Percentiles rank a stretch among this genome's conserved stretches.
These are phyloP conservation scores for Sodiomyces alkalinus DNA, from an alignment of 2,329 filamentous ascomycete genomes.

Conservation along the genomic window DNA sequence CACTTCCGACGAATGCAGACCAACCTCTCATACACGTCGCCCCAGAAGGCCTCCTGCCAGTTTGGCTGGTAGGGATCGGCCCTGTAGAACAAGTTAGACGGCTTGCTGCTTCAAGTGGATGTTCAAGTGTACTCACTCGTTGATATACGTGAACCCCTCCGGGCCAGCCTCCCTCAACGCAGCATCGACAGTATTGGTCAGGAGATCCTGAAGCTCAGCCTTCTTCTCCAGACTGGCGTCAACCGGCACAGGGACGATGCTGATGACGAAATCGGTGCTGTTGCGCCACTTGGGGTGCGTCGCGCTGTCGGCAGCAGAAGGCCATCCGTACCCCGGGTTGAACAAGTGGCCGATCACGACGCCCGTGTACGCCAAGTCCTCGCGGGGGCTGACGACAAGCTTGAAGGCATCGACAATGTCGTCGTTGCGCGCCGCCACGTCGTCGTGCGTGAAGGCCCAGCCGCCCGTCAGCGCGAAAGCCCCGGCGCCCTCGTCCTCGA, in stretches of 20 bases:
- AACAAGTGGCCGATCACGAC: conserved; percentile 22
- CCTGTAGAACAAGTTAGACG: too few relatives aligned
- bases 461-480: conserved; percentile 20
- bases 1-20: conserved; percentile 25
- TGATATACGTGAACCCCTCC: conserved; percentile 26
- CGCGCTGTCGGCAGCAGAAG: conserved; percentile 11
- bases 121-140: conserved; percentile 20
- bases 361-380: conserved; percentile 12
- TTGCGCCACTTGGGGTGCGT: conserved; percentile 23
- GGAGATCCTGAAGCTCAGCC: conserved; percentile 21
- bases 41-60: conserved; percentile 24
- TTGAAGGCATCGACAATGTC: conserved; percentile 20
- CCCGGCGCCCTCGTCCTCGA: conserved; percentile 19
- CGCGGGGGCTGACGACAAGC: conserved; percentile 14
- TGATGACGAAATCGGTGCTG: conserved; percentile 20
- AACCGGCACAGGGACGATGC: conserved; percentile 15
- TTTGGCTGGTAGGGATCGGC: conserved; percentile 19
- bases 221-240: conserved; percentile 26
- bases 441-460: conserved; percentile 20
- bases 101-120: too few relatives aligned
- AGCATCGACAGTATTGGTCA: conserved; percentile 20
- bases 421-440: conserved; percentile 18
- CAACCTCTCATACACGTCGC: conserved; percentile 19
- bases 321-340: conserved; percentile 18
- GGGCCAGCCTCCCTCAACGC: conserved; percentile 20